Evolutionary conservation across 2,329 filamentous ascomycete genomes (phyloP).

Genomic region (Aureobasidium mangrovei): DNA sequence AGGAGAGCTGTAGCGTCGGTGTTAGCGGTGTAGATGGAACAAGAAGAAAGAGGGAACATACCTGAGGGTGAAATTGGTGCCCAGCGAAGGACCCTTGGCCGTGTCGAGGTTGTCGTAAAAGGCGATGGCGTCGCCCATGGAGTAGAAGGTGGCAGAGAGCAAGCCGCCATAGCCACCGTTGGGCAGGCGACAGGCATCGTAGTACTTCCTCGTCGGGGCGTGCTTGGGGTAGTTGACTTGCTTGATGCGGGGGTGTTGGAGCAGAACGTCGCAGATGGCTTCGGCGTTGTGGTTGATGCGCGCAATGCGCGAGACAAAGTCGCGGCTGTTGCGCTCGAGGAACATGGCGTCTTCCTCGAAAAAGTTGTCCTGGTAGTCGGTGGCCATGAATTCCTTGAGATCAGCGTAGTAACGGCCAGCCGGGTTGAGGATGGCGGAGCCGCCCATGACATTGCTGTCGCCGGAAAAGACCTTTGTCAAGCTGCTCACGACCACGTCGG

Average conservation of each 20-base stretch:
- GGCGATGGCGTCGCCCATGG: constrained; percentile 58
- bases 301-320: constrained; percentile 75
- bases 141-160: constrained; percentile 72
- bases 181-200: constrained; percentile 67
- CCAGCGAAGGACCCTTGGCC: constrained; percentile 86
- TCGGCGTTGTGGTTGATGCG: constrained; percentile 82
- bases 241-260: constrained; percentile 48
- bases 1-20: constrained; percentile 47
- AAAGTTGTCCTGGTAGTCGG: constrained; percentile 70
- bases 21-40: not conserved
- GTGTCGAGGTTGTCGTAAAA: constrained; percentile 85
- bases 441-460: constrained; percentile 97
- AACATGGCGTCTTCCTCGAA: constrained; percentile 94
- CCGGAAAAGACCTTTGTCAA: constrained; percentile 96
- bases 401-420: constrained; percentile 59
- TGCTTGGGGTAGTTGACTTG: constrained; percentile 80
- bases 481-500: constrained; percentile 88
- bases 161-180: constrained; percentile 83
- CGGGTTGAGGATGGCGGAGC: constrained; percentile 56
- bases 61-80: constrained; percentile 87
- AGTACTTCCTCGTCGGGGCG: constrained; percentile 58
- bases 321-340: constrained; percentile 90
- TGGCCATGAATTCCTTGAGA: constrained; percentile 60
- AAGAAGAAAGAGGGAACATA: not conserved
- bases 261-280: constrained; percentile 65